These are phyloP conservation scores for Neonectria faginata DNA, from an alignment of 2,329 filamentous ascomycete genomes.

Conservation along the genomic window DNA sequence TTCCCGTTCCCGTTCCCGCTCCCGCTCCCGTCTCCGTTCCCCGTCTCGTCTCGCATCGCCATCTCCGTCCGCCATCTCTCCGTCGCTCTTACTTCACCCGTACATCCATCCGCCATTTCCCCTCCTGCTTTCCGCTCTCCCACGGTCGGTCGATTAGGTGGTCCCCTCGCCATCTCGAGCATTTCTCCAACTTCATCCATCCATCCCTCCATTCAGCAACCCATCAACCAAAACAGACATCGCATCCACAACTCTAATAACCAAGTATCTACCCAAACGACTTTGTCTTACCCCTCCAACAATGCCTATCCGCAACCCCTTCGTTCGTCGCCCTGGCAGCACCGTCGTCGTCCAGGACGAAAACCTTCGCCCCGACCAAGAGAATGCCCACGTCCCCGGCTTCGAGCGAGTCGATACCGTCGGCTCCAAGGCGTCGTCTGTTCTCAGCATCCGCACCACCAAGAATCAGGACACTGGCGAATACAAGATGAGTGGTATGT, in stretches of 20 bases:
- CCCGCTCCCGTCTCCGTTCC: background rate
- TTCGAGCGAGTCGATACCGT: slow-evolving; percentile 74
- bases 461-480: slow-evolving; percentile 74
- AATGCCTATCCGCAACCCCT: slow-evolving; percentile 81
- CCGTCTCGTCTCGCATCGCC: background rate
- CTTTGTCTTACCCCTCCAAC: slow-evolving; percentile 34
- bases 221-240: background rate
- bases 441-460: slow-evolving; percentile 69
- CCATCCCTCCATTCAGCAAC: background rate
- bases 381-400: slow-evolving; percentile 46
- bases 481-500: slow-evolving; percentile 84
- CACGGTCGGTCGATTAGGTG: background rate
- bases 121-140: background rate
- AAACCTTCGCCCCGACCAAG: slow-evolving; percentile 60
- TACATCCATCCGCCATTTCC: slow-evolving; percentile 2
- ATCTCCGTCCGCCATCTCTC: slow-evolving; percentile 4
- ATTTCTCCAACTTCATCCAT: background rate
- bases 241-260: slow-evolving; percentile 25
- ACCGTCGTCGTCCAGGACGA: slow-evolving; percentile 62
- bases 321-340: slow-evolving; percentile 69
- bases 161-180: background rate
- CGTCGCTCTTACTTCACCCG: slow-evolving; percentile 15
- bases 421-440: slow-evolving; percentile 71
- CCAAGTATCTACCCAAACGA: slow-evolving; percentile 9
- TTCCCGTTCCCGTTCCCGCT: background rate